phyloP scores from a whole-genome alignment of 116 monocot genomes.

The Papilionanthe hybrid region DNA sequence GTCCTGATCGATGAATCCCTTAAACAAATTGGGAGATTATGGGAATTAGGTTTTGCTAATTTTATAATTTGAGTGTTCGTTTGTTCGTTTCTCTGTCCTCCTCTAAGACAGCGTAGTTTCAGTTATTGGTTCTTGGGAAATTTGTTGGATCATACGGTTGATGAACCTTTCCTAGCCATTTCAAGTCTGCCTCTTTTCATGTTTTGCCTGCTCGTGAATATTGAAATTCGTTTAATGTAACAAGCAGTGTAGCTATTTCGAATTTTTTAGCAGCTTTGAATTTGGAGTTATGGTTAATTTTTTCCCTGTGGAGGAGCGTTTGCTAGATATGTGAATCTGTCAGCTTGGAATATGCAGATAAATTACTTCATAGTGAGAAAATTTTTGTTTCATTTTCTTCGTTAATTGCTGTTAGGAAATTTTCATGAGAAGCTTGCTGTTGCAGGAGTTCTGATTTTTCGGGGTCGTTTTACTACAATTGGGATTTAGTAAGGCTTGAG shows the following conservation, averaged over 20 bases:
- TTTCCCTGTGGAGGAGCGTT: not conserved
- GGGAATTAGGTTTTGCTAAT: conserved; percentile 1
- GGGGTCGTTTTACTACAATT: no score
- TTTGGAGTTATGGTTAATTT: not conserved
- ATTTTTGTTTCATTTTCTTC: not conserved
- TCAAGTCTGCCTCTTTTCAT: not conserved
- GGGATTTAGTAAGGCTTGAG: no score
- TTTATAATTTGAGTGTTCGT: not conserved
- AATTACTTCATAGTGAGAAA: not conserved
- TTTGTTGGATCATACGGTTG: not conserved
- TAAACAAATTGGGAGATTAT: not conserved
- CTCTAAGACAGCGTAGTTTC: not conserved
- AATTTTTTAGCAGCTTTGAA: not conserved
- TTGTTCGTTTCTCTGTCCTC: not conserved
- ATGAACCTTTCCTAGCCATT: not conserved
- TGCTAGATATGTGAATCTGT: not conserved
- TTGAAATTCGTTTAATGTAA: not conserved
- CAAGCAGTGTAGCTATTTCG: not conserved
- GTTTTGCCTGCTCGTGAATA: not conserved
- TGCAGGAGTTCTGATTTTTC: not conserved
- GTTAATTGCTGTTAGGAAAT: not conserved
- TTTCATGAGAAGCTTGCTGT: not conserved
- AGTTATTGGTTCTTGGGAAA: not conserved
- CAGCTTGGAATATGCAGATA: not conserved
- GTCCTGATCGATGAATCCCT: not conserved